Conservation (phyloP, 2,329 filamentous ascomycete species). For the Botrytis fabae region DNA sequence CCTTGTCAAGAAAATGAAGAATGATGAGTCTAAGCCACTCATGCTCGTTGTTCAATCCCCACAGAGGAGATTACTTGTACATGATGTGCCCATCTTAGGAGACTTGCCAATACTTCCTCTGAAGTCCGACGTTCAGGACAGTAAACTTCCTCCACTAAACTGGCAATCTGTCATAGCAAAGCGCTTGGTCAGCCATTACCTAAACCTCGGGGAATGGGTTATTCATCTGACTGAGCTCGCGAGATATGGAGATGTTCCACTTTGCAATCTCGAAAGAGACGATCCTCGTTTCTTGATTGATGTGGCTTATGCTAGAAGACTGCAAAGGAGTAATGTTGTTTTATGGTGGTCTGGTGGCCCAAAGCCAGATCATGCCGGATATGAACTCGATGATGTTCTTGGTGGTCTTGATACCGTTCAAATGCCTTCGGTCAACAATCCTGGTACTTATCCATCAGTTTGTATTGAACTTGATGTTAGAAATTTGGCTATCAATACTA, state of each 20-base stretch:
- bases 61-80: constrained; percentile 74
- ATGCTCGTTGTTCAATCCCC: constrained; percentile 91
- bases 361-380: constrained; percentile 90
- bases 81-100: constrained; percentile 79
- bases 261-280: constrained; percentile 93
- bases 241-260: constrained; percentile 87
- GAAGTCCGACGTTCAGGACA: constrained; percentile 79
- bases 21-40: constrained; percentile 76
- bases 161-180: constrained; percentile 92
- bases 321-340: constrained; percentile 90
- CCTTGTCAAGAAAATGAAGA: constrained; percentile 83
- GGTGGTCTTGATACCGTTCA: constrained; percentile 81
- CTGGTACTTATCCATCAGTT: constrained; percentile 91
- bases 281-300: constrained; percentile 96
- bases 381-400: constrained; percentile 87
- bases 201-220: constrained; percentile 91
- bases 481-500: constrained; percentile 96
- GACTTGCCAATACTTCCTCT: constrained; percentile 84
- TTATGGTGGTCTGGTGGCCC: constrained; percentile 94
- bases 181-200: constrained; percentile 82
- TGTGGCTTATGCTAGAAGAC: constrained; percentile 83
- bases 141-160: constrained; percentile 83
- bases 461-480: constrained; percentile 94
- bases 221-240: constrained; percentile 84
- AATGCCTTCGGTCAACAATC: constrained; percentile 91